Conservation (phyloP, 495 filamentous ascomycete species). For the Aspergillus nanangensis region DNA sequence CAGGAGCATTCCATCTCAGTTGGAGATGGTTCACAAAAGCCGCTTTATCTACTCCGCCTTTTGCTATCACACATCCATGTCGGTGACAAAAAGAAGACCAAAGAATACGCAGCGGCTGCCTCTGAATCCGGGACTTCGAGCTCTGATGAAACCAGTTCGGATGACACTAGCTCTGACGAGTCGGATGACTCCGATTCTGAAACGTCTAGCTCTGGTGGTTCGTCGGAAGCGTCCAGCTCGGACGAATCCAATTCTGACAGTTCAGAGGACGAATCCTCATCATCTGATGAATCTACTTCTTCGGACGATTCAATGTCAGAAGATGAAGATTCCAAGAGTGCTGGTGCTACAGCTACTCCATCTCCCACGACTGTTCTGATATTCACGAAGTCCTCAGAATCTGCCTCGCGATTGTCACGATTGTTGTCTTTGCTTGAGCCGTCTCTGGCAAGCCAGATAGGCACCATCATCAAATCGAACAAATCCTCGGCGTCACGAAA, state of each 20-base stretch:
- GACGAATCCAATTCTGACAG: constrained; percentile 15
- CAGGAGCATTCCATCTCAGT: constrained; percentile 72
- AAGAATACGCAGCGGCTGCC: neutral
- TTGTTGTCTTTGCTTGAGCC: constrained; percentile 70
- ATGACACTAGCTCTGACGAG: constrained; percentile 10
- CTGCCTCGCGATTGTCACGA: constrained; percentile 71
- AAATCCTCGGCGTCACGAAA: constrained; percentile 60
- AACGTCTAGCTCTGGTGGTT: constrained; percentile 2
- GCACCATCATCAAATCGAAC: constrained; percentile 70
- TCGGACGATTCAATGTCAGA: constrained; percentile 18
- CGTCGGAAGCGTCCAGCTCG: constrained; percentile 5
- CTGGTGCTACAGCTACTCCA: neutral
- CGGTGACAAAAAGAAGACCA: constrained; percentile 7
- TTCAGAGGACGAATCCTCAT: constrained; percentile 1
- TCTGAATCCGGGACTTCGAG: constrained; percentile 1
- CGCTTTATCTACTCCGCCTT: constrained; percentile 64
- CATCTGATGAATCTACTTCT: constrained; percentile 20
- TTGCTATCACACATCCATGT: constrained; percentile 34
- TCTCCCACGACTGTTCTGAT: constrained; percentile 54
- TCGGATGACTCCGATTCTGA: constrained; percentile 14
- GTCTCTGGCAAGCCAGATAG: constrained; percentile 48
- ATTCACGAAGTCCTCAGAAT: constrained; percentile 86
- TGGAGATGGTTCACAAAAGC: constrained; percentile 72
- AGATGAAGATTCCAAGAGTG: neutral
- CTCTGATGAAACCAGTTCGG: constrained; percentile 2